phyloP scores from a whole-genome alignment of 768 basidiomycete genomes.

The Calocera viscosa region DNA sequence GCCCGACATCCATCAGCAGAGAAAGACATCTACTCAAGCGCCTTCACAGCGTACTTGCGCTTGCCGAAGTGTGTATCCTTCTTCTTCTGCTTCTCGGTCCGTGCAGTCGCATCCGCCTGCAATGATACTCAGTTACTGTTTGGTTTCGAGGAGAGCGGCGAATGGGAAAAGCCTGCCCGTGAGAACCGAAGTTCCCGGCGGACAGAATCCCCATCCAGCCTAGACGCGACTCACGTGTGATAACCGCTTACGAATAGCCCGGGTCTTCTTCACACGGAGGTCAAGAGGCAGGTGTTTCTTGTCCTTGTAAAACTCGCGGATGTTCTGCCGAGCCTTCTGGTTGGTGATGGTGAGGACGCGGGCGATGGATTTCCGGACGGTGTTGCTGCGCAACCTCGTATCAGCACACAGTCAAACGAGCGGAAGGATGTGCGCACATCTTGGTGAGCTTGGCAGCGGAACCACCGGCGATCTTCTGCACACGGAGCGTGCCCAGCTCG shows the following conservation, averaged over 20 bases:
- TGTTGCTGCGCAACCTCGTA: constrained; percentile 42
- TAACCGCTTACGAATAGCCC: constrained; percentile 91
- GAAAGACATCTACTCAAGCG: constrained; percentile 21
- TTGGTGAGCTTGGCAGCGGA: constrained; percentile 91
- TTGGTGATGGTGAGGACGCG: constrained; percentile 97
- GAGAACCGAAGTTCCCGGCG: background rate
- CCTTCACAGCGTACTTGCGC: constrained; percentile 93
- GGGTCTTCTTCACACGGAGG: constrained; percentile 94
- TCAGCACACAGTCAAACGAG: background rate
- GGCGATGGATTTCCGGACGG: constrained; percentile 97
- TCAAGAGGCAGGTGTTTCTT: constrained; percentile 96
- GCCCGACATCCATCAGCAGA: background rate
- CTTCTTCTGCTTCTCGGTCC: constrained; percentile 90
- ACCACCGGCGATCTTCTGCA: constrained; percentile 95
- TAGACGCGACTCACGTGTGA: constrained; percentile 50
- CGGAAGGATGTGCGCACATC: constrained; percentile 54
- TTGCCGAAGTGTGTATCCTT: constrained; percentile 86
- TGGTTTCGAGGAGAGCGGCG: background rate
- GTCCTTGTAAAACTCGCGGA: constrained; percentile 94
- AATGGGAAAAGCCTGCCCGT: background rate
- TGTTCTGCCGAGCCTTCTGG: constrained; percentile 92
- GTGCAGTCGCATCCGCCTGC: constrained; percentile 69
- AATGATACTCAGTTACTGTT: constrained; percentile 9
- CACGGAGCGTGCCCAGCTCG: constrained; percentile 85
- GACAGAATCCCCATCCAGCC: background rate